Evolutionary conservation across 768 basidiomycete species (phyloP), one percentile per base, ranked within the genome.

Genomic region (Filobasidium wieringae): DNA sequence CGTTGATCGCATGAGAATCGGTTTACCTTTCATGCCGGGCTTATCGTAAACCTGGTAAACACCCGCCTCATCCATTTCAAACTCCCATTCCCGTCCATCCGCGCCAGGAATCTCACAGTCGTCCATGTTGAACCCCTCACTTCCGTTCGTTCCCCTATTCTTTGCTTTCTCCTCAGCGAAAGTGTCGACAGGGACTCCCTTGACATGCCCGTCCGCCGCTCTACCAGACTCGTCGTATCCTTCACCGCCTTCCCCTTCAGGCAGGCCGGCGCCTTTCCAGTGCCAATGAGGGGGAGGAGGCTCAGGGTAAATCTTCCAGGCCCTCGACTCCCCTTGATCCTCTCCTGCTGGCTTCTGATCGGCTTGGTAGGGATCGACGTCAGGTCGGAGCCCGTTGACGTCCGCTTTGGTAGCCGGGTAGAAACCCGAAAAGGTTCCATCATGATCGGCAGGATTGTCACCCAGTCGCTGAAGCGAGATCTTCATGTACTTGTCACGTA

Each of bases 241-340:
- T 49, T 61, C 60, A 9, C 60, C 60, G n/a, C 59, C 55, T 41
- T 55, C 53, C 14, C 50, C 61, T 4, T 79, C 80, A 12, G 51
- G 22, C 1, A 27, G 37, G n/a, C 77, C 76, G 4, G 69, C 71
- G 11, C 60, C 59, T 8, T 61, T 50, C 84, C 87, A 91, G 67
- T 89, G 88, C 95, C 95, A 99, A 66, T 91, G 91, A 0, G 92
- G 93, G 2, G 88, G 87, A 0, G 95, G 95, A 4, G 95, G 92
- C 11, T 78, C 80, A 0, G 95, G 95, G 65, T 95, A 95, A 63
- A 96, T 86, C 54, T 80, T 81, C 95, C 95, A 99, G 4, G 81
- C 76, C 34, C 80, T 66, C 63, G 79, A 62, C 76, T 61, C 40
- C 1, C 26, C 17, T 15, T 49, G 51, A 4, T 29, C 15, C 2